Percentiles rank a stretch among this genome's conserved stretches.
Conservation (phyloP, 2,329 filamentous ascomycete genomes). For the Orbilia quercus region DNA sequence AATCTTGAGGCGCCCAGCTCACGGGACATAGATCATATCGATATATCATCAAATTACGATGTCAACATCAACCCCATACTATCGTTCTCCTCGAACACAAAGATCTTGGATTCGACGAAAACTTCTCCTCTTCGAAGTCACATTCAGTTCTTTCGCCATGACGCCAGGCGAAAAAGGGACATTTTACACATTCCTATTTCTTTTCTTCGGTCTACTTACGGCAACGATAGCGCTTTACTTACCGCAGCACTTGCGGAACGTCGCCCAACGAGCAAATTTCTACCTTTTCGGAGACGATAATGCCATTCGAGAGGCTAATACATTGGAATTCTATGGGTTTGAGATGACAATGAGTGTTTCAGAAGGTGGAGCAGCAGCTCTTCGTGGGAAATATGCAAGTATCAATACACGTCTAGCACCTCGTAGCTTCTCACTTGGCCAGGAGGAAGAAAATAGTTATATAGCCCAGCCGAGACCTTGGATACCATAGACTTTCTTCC, state of each 20-base stretch:
- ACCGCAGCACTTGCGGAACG: conserved; percentile 16
- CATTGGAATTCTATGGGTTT: conserved; percentile 13
- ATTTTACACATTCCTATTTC: conserved; percentile 57
- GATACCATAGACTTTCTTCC: too few relatives aligned
- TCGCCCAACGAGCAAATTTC: conserved; percentile 17
- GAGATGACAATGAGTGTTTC: conserved; percentile 3
- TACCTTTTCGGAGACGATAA: conserved; percentile 32
- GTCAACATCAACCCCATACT: not conserved
- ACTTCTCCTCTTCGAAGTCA: conserved; percentile 65
- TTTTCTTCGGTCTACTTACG: conserved; percentile 18
- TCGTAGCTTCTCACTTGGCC: conserved; percentile 5
- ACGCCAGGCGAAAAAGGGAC: conserved; percentile 64
- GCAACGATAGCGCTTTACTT: conserved; percentile 24
- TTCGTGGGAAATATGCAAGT: not conserved
- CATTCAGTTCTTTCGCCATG: conserved; percentile 65
- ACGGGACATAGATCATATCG: not conserved
- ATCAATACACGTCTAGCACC: not conserved
- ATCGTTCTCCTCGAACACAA: conserved; percentile 2
- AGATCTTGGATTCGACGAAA: conserved; percentile 44
- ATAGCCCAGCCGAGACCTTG: too few relatives aligned
- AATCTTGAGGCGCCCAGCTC: too few relatives aligned
- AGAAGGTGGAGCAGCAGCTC: not conserved
- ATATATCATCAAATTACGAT: not conserved
- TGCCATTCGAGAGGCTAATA: conserved; percentile 7
- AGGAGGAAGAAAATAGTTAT: conserved; percentile 16